Evolutionary conservation across 306 rosid species (phyloP).

Genomic region (Vicia villosa): DNA sequence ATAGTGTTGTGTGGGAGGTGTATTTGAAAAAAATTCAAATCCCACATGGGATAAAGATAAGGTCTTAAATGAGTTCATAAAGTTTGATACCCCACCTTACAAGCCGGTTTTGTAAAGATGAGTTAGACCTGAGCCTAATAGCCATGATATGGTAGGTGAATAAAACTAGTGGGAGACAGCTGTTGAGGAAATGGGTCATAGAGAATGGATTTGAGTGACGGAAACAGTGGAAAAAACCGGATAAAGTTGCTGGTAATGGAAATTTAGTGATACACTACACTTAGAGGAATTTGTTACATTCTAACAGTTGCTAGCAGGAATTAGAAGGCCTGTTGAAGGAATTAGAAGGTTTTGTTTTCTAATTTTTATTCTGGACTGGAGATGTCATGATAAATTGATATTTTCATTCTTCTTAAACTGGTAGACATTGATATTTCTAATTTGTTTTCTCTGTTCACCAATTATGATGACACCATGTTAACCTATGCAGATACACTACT

Average conservation of each 20-base stretch:
- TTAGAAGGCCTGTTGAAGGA: slow-evolving; percentile 7
- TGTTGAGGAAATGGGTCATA: not conserved
- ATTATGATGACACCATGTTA: slow-evolving; percentile 36
- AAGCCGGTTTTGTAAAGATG: too few relatives aligned
- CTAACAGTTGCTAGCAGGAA: slow-evolving; percentile 14
- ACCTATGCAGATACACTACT: slow-evolving; percentile 70
- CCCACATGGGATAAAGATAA: too few relatives aligned
- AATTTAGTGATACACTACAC: not conserved
- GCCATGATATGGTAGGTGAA: not conserved
- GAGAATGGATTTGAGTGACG: not conserved
- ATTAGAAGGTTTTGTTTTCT: slow-evolving; percentile 13
- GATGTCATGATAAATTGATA: slow-evolving; percentile 6
- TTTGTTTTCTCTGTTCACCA: slow-evolving; percentile 17
- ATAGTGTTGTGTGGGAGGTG: too few relatives aligned
- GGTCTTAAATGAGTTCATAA: too few relatives aligned
- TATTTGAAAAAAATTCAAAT: too few relatives aligned
- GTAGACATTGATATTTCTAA: slow-evolving; percentile 21
- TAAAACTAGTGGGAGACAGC: slow-evolving; percentile 1
- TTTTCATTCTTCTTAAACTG: slow-evolving; percentile 15
- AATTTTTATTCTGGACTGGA: slow-evolving; percentile 21
- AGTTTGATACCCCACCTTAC: too few relatives aligned
- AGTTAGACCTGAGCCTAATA: too few relatives aligned
- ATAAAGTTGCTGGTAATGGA: not conserved
- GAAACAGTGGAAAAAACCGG: not conserved
- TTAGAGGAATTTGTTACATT: slow-evolving; percentile 7